Percentiles rank a stretch among this genome's conserved stretches.
Evolutionary conservation across 192 early-diverging fungal genomes (phyloP).

Genomic region (Coemansia sp.): DNA sequence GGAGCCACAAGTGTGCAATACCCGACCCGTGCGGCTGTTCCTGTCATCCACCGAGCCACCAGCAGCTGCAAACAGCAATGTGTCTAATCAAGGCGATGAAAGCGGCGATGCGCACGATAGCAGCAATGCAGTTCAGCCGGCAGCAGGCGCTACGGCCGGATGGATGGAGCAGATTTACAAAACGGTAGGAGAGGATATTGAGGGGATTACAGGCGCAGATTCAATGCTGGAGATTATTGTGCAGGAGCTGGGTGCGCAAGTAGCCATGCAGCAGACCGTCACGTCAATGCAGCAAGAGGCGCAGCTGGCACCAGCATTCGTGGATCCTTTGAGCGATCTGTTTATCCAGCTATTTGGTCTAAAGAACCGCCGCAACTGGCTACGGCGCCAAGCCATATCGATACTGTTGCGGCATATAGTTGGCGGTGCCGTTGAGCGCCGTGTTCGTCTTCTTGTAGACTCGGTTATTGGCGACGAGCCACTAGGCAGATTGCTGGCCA

Average conservation of each 20-base stretch:
- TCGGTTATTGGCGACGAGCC: slow-evolving; percentile 28
- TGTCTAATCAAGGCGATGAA: not conserved
- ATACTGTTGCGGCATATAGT: slow-evolving; percentile 83
- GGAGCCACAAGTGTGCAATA: slow-evolving; percentile 59
- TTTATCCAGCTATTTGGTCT: slow-evolving; percentile 94
- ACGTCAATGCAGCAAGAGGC: not conserved
- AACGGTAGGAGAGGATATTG: slow-evolving; percentile 71
- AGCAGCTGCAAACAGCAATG: not conserved
- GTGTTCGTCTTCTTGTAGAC: slow-evolving; percentile 40
- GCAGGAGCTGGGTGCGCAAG: slow-evolving; percentile 65
- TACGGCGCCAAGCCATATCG: slow-evolving; percentile 80
- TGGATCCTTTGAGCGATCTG: slow-evolving; percentile 76
- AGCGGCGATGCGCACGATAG: too few relatives aligned
- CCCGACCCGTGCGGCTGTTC: slow-evolving; percentile 66
- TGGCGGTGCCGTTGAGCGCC: slow-evolving; percentile 83
- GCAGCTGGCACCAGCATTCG: slow-evolving; percentile 45
- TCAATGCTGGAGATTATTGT: slow-evolving; percentile 72
- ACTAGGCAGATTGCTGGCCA: slow-evolving; percentile 19
- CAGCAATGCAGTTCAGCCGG: not conserved
- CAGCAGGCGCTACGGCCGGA: slow-evolving; percentile 1
- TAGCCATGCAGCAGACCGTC: slow-evolving; percentile 45
- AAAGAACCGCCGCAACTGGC: slow-evolving; percentile 81
- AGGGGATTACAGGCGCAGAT: slow-evolving; percentile 64
- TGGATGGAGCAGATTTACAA: slow-evolving; percentile 66
- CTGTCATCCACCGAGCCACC: slow-evolving; percentile 56